Conservation (phyloP, 306 rosid species). For the Argentina anserina region DNA sequence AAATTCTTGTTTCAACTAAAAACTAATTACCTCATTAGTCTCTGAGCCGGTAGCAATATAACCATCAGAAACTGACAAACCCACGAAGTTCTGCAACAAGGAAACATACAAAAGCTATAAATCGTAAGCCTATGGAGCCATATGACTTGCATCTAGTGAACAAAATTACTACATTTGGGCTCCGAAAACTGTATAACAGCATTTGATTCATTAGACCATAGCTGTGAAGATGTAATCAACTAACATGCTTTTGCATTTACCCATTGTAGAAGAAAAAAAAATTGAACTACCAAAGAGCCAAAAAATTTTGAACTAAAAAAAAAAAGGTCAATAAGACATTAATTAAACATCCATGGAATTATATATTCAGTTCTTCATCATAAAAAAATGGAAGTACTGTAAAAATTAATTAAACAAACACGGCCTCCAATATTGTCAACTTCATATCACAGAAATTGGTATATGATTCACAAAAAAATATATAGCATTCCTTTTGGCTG, state of each 20-base stretch:
- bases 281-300: neutral
- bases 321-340: neutral
- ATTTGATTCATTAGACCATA: neutral
- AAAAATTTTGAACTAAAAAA: neutral
- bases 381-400: neutral
- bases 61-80: conserved; percentile 87
- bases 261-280: neutral
- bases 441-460: neutral
- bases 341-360: too few relatives aligned
- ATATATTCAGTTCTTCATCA: too few relatives aligned
- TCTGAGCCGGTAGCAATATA: conserved; percentile 98
- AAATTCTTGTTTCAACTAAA: neutral
- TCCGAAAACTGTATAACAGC: conserved; percentile 1
- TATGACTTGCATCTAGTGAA: neutral
- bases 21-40: conserved; percentile 79
- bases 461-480: neutral
- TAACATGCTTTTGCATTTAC: neutral
- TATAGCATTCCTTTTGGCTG: neutral
- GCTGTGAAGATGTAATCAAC: neutral
- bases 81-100: conserved; percentile 87
- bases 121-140: neutral
- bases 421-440: neutral
- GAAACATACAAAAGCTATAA: conserved; percentile 25
- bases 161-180: neutral
- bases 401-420: neutral